Percentiles rank a stretch among this genome's conserved stretches.
Evolutionary conservation across 176 grass and related monocot species (phyloP).

Genomic region (Chloris gayana): DNA sequence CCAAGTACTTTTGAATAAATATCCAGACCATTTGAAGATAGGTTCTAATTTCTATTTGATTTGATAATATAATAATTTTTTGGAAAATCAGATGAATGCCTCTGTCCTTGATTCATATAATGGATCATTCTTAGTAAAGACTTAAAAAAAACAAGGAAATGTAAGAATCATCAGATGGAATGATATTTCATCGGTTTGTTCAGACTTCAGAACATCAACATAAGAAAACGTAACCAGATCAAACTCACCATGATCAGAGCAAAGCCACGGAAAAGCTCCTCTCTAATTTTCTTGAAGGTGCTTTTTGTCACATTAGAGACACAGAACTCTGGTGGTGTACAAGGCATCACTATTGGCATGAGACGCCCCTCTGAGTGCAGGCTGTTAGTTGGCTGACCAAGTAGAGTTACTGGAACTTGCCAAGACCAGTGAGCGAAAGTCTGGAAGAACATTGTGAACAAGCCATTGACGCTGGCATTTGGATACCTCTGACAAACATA

Average conservation of each 20-base stretch:
- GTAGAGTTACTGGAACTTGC: conserved; percentile 57
- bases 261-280: conserved; percentile 63
- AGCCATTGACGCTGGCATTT: conserved; percentile 51
- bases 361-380: conserved; percentile 43
- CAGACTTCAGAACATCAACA: background rate
- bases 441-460: conserved; percentile 63
- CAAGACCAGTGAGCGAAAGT: conserved; percentile 68
- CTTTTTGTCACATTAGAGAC: conserved; percentile 59
- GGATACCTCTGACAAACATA: conserved; percentile 60
- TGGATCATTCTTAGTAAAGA: background rate
- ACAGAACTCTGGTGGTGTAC: conserved; percentile 64
- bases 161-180: background rate
- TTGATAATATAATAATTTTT: background rate
- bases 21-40: conserved; percentile 9
- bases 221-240: background rate
- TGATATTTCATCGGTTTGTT: background rate
- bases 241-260: conserved; percentile 59
- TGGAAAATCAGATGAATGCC: background rate
- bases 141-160: background rate
- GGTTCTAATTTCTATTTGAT: background rate
- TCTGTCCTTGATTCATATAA: background rate
- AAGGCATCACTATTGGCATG: conserved; percentile 82
- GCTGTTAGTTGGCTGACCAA: conserved; percentile 35
- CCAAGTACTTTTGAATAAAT: background rate
- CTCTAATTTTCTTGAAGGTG: conserved; percentile 64